phyloP scores from a whole-genome alignment of 2,329 filamentous ascomycete species.

The Claviceps humidiphila region DNA sequence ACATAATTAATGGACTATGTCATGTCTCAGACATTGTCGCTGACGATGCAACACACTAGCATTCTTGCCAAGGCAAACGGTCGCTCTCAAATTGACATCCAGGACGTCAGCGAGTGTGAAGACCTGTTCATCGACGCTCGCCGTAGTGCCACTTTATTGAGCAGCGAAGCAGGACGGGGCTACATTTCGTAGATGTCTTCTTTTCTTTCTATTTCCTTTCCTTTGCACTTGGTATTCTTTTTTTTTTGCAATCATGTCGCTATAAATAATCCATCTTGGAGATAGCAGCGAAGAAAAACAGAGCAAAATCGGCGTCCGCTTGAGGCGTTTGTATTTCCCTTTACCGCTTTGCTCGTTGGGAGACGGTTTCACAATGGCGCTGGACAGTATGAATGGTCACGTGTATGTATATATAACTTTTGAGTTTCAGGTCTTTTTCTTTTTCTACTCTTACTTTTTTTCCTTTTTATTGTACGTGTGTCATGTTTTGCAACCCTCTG shows the following conservation, averaged over 20 bases:
- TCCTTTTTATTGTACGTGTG: background rate
- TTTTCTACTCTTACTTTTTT: background rate
- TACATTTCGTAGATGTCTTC: constrained; percentile 41
- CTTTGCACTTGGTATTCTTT: background rate
- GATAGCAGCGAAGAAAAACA: background rate
- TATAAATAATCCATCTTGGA: background rate
- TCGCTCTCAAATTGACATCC: constrained; percentile 60
- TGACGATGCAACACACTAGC: constrained; percentile 30
- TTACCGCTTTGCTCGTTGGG: background rate
- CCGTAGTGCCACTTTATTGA: constrained; percentile 59
- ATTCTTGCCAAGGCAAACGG: constrained; percentile 82
- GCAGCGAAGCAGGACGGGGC: constrained; percentile 45
- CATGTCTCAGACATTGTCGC: constrained; percentile 18
- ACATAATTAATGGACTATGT: background rate
- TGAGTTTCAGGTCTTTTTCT: background rate
- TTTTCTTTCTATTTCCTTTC: background rate
- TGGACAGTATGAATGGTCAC: background rate
- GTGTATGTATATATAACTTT: background rate
- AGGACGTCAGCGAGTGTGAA: constrained; percentile 69
- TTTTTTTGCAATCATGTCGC: background rate
- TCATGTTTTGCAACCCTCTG: too few relatives aligned
- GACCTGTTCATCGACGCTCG: constrained; percentile 74
- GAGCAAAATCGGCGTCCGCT: background rate
- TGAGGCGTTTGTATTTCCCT: background rate
- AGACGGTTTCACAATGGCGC: background rate